These are phyloP conservation scores for Tulasnella sp. DNA, from an alignment of 768 basidiomycete species.

Conservation along the genomic window DNA sequence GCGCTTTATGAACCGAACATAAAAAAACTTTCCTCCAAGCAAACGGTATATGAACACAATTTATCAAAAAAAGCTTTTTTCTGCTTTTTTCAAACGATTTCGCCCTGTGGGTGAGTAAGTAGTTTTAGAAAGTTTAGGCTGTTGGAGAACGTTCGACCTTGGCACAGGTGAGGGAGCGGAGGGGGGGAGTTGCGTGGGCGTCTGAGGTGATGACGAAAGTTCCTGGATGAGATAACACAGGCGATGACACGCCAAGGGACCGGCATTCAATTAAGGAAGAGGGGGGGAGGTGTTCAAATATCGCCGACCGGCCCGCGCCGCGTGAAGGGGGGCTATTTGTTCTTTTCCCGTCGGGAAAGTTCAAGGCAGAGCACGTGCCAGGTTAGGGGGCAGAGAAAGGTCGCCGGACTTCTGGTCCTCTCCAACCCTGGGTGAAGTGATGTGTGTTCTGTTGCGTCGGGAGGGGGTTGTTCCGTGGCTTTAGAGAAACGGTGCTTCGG, in stretches of 20 bases:
- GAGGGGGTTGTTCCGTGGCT: not conserved
- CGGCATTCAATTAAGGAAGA: slow-evolving; percentile 8
- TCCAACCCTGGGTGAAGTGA: not conserved
- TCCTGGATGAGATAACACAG: not conserved
- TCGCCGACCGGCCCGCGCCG: not conserved
- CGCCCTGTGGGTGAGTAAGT: too few species aligned
- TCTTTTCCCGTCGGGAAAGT: not conserved
- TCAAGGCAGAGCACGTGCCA: not conserved
- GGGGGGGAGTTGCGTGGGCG: not conserved
- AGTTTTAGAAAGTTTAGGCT: too few species aligned
- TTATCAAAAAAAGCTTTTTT: too few species aligned
- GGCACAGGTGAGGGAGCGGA: not conserved
- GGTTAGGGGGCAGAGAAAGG: not conserved
- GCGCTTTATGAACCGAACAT: not conserved
- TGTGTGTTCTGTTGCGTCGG: too few species aligned
- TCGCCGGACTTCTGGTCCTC: not conserved
- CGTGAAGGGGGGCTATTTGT: not conserved
- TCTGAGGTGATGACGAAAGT: slow-evolving; percentile 5
- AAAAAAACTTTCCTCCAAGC: too few species aligned
- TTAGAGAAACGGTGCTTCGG: not conserved
- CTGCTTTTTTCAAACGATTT: too few species aligned
- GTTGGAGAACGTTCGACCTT: too few species aligned
- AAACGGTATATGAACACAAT: too few species aligned
- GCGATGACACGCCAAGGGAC: not conserved
- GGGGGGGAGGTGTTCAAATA: not conserved